Evolutionary conservation across 371 early-diverging fungal species (phyloP), one percentile per base, ranked within the genome.

Genomic region (Basidiobolus meristosporus): DNA sequence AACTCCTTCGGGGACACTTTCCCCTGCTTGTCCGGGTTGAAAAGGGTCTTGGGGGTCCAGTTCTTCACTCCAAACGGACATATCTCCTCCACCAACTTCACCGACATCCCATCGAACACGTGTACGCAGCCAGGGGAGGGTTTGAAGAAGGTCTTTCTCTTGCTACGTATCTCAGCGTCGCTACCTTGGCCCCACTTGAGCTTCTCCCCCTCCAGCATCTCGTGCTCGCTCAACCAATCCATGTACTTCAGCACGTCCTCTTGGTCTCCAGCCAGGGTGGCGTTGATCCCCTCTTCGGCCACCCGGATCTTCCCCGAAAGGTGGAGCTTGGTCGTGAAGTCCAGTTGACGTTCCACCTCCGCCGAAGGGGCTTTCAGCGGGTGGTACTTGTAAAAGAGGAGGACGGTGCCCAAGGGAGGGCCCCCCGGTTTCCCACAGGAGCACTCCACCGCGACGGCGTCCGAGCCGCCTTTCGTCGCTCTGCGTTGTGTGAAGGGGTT

Each of bases 11-110:
- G 71, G 0, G 58, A 39, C 15, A 68, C 43, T 28, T 68, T 65
- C 7, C 57, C 55, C 18, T 40, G 38, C 38, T 30, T 53, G 45
- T 48, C 49, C 28, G 31, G 32, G 1, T 41, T 29, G 5, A 47
- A 43, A n/a, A 44, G 41, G 20, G 43, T 32, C n/a, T 48, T 41
- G 11, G 52, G 44, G 16, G 37, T 39, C 22, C 63, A 48, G 5
- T 49, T 47, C 0, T 52, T 50, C 3, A 60, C 62, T 4, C 70
- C 71, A 2, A 79, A 40, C 0, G 76, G 79, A 47, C 79, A 76
- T 1, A 77, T 72, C 44, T 77, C 77, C n/a, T 68, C 63, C 2
- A 76, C 73, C 0, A 67, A 43, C 41, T 72, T 73, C 46, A 79
- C 61, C 1, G 68, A 68, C 2, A 72, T 18, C 16, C 57, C 61